Percentiles rank a stretch among this genome's conserved stretches.
Evolutionary conservation across 2,329 filamentous ascomycete species (phyloP).

Genomic region (Penicillium sp.): DNA sequence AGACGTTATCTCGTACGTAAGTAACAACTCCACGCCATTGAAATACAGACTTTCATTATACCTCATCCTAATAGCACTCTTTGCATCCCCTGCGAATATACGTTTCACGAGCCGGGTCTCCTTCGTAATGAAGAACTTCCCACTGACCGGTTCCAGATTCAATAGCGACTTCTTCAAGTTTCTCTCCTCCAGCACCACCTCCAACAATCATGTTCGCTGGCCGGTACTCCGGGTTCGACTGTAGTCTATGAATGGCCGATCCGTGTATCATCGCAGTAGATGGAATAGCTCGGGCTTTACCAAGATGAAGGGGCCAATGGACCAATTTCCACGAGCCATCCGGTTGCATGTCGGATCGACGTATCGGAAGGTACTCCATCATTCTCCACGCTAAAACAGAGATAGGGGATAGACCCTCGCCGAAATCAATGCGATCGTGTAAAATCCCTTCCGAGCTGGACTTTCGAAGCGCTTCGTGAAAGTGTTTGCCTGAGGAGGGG

Average conservation of each 20-base stretch:
- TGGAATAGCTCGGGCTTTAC: slow-evolving; percentile 73
- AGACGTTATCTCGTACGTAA: no score
- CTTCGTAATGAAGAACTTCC: slow-evolving; percentile 14
- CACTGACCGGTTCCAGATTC: slow-evolving; percentile 17
- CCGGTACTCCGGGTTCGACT: slow-evolving; percentile 62
- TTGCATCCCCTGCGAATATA: slow-evolving; percentile 14
- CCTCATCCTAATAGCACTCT: background rate
- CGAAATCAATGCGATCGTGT: slow-evolving; percentile 69
- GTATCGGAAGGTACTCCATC: slow-evolving; percentile 77
- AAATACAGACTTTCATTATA: no score
- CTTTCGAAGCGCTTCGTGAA: slow-evolving; percentile 1
- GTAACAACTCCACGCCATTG: no score
- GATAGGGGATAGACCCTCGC: slow-evolving; percentile 56
- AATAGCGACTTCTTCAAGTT: background rate
- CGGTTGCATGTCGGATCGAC: slow-evolving; percentile 70
- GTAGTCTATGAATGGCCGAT: slow-evolving; percentile 71
- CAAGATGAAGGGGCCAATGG: slow-evolving; percentile 72
- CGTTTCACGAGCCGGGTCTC: slow-evolving; percentile 19
- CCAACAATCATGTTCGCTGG: slow-evolving; percentile 75
- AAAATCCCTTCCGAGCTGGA: slow-evolving; percentile 47
- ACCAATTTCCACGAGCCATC: slow-evolving; percentile 67
- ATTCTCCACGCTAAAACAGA: slow-evolving; percentile 69
- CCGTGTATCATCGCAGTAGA: slow-evolving; percentile 69
- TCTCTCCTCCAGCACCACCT: slow-evolving; percentile 57
- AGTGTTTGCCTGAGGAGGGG: slow-evolving; percentile 29